These are phyloP conservation scores for Heterobasidion parviporum DNA, from an alignment of 1,284 basidiomycete genomes.

Conservation along the genomic window DNA sequence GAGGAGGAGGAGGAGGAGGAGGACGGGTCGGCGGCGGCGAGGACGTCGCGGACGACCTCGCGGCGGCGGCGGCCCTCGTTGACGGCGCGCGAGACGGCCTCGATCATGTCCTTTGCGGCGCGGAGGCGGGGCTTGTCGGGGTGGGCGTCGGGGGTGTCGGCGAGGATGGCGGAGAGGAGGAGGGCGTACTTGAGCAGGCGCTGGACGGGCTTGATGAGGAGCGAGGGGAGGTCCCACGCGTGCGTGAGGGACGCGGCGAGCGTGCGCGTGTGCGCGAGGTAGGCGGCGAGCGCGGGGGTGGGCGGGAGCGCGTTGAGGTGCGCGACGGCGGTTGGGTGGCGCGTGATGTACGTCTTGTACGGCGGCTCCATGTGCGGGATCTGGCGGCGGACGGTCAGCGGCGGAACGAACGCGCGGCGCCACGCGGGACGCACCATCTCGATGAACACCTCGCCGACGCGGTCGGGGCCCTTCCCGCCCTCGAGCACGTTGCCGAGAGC, in stretches of 20 bases:
- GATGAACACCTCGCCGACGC: conserved; percentile 74
- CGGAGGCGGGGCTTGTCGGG: conserved; percentile 64
- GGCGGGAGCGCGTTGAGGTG: conserved; percentile 55
- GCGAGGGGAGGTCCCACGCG: conserved; percentile 90
- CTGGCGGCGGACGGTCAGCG: conserved; percentile 35
- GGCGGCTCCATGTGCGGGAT: conserved; percentile 71
- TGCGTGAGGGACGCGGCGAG: conserved; percentile 71
- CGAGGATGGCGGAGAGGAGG: conserved; percentile 72
- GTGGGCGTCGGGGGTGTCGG: conserved; percentile 72
- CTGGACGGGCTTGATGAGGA: conserved; percentile 87
- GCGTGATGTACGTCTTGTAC: conserved; percentile 84
- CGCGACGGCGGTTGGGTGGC: conserved; percentile 70
- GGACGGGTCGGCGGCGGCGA: conserved; percentile 16
- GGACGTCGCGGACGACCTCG: conserved; percentile 75
- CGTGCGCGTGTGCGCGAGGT: conserved; percentile 61
- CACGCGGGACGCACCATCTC: conserved; percentile 41
- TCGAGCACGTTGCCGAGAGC: conserved; percentile 48
- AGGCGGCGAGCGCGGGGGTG: conserved; percentile 51
- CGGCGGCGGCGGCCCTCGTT: conserved; percentile 82
- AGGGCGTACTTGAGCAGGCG: conserved; percentile 90
- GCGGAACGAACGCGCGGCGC: conserved; percentile 14
- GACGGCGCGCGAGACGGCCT: conserved; percentile 75
- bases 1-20: too few relatives aligned
- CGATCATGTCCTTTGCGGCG: conserved; percentile 61
- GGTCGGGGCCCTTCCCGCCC: conserved; percentile 55